phyloP scores from a whole-genome alignment of 2,329 filamentous ascomycete species.

The Talaromyces amestolkiae region DNA sequence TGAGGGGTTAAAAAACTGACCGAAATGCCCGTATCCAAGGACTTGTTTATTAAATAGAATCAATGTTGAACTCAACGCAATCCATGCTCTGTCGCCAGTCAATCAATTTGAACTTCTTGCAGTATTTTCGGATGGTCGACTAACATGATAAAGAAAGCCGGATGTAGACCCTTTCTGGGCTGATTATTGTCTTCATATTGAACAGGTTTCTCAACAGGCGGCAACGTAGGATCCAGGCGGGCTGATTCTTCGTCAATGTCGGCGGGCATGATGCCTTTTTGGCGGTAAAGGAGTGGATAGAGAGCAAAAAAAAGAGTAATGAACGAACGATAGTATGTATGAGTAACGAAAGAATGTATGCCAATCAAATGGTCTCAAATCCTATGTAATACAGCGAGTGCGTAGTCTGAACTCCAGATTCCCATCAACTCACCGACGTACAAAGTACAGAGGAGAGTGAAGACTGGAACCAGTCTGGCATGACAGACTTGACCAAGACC shows the following conservation, averaged over 20 bases:
- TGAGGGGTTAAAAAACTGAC: slow-evolving; percentile 49
- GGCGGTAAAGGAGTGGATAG: background rate
- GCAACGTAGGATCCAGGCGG: slow-evolving; percentile 56
- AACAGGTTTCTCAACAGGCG: slow-evolving; percentile 69
- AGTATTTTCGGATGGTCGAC: background rate
- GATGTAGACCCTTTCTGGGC: slow-evolving; percentile 65
- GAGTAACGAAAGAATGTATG: background rate
- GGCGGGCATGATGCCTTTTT: slow-evolving; percentile 7
- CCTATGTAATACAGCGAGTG: background rate
- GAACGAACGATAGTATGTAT: background rate
- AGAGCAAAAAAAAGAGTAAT: background rate
- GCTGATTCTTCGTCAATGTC: slow-evolving; percentile 8
- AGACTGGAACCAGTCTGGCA: background rate
- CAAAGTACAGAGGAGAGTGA: background rate
- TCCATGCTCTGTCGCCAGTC: slow-evolving; percentile 71
- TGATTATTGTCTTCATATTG: slow-evolving; percentile 56
- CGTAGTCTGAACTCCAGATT: background rate
- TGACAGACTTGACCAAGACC: background rate
- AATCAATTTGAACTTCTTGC: background rate
- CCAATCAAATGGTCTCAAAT: background rate
- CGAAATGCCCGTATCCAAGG: slow-evolving; percentile 78
- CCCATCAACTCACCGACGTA: background rate
- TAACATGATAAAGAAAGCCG: slow-evolving; percentile 75
- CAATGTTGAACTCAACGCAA: slow-evolving; percentile 84
- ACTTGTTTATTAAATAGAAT: slow-evolving; percentile 99